Conservation (phyloP, 257 asterid genomes). For the Paulownia fortunei region DNA sequence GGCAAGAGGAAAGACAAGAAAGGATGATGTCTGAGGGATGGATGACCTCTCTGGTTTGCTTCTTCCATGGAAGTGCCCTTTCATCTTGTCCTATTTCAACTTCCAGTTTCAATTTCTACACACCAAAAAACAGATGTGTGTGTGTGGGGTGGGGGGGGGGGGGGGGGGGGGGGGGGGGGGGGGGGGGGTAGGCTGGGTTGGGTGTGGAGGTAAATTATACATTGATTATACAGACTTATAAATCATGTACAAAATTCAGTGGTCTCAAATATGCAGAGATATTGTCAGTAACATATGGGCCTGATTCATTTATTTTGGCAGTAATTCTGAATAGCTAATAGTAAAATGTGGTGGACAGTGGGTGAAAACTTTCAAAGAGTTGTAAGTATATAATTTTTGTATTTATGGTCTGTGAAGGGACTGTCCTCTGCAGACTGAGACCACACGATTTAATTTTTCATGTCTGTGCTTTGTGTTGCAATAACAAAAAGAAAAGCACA, state of each 20-base stretch:
- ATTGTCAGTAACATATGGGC: constrained; percentile 27
- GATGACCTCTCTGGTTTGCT: neutral
- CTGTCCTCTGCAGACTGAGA: constrained; percentile 19
- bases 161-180: no score
- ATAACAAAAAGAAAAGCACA: neutral
- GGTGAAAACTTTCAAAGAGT: neutral
- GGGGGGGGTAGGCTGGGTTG: no score
- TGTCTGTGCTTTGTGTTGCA: neutral
- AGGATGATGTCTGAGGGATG: neutral
- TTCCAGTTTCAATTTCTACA: neutral
- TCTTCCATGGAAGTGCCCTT: constrained; percentile 1
- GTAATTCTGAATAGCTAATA: neutral
- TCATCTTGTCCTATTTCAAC: constrained; percentile 12
- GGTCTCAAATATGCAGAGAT: neutral
- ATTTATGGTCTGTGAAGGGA: constrained; percentile 16
- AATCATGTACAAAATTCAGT: neutral
- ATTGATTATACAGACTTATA: neutral
- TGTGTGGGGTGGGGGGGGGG: no score
- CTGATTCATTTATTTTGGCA: constrained; percentile 11
- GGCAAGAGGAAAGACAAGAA: constrained; percentile 1
- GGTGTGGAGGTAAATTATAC: neutral
- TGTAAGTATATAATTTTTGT: neutral
- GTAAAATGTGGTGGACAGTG: neutral
- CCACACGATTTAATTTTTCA: constrained; percentile 12
- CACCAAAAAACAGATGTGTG: neutral